phyloP scores from a whole-genome alignment of 2,329 filamentous ascomycete species.

The Ophioceras dolichostomum region DNA sequence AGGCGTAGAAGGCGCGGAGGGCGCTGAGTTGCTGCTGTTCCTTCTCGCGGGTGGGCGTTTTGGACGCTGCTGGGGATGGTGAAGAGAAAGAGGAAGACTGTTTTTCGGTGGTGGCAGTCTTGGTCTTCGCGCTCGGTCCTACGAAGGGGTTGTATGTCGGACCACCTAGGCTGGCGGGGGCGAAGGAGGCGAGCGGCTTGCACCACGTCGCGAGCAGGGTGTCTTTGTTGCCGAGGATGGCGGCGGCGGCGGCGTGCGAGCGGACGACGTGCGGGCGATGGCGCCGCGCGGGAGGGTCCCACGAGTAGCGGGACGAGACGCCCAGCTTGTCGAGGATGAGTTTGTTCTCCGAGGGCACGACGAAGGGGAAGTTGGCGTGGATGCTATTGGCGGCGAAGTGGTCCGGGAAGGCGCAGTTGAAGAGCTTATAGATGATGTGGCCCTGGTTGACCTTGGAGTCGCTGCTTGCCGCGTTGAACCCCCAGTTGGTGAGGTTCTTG shows the following conservation, averaged over 20 bases:
- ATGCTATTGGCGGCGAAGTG: constrained; percentile 39
- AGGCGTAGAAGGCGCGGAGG: not conserved
- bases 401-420: constrained; percentile 36
- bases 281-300: constrained; percentile 34
- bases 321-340: constrained; percentile 44
- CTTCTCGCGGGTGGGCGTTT: constrained; percentile 19
- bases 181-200: constrained; percentile 14
- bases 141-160: too few relatives aligned
- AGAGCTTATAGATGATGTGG: constrained; percentile 31
- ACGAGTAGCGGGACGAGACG: constrained; percentile 45
- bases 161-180: constrained; percentile 14
- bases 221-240: constrained; percentile 11
- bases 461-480: constrained; percentile 27
- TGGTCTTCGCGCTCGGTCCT: constrained; percentile 1
- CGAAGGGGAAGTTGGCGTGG: constrained; percentile 46
- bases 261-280: constrained; percentile 33
- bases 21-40: constrained; percentile 15
- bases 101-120: constrained; percentile 16
- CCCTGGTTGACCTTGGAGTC: constrained; percentile 26
- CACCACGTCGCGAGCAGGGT: constrained; percentile 22
- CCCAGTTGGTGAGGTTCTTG: constrained; percentile 55
- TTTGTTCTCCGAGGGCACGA: constrained; percentile 34
- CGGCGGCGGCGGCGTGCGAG: constrained; percentile 31
- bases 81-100: too few relatives aligned
- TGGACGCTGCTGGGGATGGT: too few relatives aligned